Evolutionary conservation across 345 rosid species (phyloP).

Genomic region (Iberis pinnata): DNA sequence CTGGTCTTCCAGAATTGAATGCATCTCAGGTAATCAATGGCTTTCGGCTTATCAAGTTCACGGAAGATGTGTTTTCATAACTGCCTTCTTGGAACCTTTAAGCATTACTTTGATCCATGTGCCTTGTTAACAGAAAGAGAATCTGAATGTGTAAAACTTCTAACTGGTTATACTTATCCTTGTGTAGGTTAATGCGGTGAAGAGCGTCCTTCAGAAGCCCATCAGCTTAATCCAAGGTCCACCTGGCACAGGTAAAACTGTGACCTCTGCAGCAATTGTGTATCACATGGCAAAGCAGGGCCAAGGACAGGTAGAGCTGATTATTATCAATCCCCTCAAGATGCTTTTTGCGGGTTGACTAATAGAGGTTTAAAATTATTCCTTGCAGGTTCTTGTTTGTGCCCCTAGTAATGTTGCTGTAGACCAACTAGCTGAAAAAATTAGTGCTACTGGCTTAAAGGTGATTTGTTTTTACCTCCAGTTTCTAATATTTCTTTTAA

Average conservation of each 20-base stretch:
- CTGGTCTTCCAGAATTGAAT: slow-evolving; percentile 98
- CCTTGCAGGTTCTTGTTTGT: slow-evolving; percentile 79
- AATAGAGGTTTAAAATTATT: slow-evolving; percentile 2
- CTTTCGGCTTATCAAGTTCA: slow-evolving; percentile 2
- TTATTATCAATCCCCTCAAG: slow-evolving; percentile 1
- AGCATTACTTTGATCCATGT: slow-evolving; percentile 8
- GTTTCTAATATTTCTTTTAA: background rate
- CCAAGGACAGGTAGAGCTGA: slow-evolving; percentile 75
- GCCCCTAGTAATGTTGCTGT: slow-evolving; percentile 99
- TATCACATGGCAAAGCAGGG: slow-evolving; percentile 99
- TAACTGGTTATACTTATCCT: slow-evolving; percentile 11
- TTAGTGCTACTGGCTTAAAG: slow-evolving; percentile 98
- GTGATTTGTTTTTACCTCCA: slow-evolving; percentile 31
- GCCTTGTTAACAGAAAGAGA: slow-evolving; percentile 1
- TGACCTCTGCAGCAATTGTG: slow-evolving; percentile 98
- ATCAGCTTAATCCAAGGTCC: slow-evolving; percentile 99
- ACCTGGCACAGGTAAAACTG: slow-evolving; percentile 99
- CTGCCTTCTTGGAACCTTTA: background rate
- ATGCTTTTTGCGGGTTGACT: slow-evolving; percentile 2
- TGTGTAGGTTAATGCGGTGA: slow-evolving; percentile 86
- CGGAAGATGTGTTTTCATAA: background rate
- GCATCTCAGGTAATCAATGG: slow-evolving; percentile 78
- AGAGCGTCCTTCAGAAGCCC: slow-evolving; percentile 97
- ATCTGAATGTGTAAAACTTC: background rate
- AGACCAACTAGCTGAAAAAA: slow-evolving; percentile 98